Evolutionary conservation across 1,139 yeast species (phyloP).

Genomic region (Scheffersomyces titani): DNA sequence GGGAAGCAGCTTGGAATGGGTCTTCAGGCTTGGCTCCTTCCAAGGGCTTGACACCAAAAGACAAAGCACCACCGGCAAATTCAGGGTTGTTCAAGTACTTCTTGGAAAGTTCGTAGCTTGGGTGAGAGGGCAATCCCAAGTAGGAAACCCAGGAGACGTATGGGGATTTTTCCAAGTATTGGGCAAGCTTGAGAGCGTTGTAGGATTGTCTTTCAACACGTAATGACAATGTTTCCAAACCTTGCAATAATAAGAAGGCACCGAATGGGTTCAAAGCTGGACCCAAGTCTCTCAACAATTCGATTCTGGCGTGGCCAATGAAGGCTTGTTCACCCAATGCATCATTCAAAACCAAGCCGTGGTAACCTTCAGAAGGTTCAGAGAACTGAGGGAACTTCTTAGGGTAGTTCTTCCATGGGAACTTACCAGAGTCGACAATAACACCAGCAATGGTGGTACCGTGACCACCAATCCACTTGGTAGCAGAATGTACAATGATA

Average conservation of each 20-base stretch:
- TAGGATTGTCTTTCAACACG: conserved; percentile 90
- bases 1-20: conserved; percentile 73
- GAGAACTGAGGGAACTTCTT: conserved; percentile 89
- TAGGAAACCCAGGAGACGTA: conserved; percentile 87
- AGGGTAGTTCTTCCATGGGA: conserved; percentile 87
- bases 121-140: conserved; percentile 85
- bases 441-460: conserved; percentile 96
- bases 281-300: conserved; percentile 89
- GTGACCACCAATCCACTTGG: conserved; percentile 98
- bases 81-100: conserved; percentile 66
- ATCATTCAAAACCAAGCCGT: conserved; percentile 80
- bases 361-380: conserved; percentile 90
- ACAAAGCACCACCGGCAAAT: conserved; percentile 83
- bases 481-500: conserved; percentile 84
- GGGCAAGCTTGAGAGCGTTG: conserved; percentile 82
- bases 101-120: conserved; percentile 77
- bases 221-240: conserved; percentile 89
- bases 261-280: conserved; percentile 88
- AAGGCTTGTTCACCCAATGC: conserved; percentile 80
- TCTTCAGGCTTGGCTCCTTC: conserved; percentile 44
- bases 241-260: conserved; percentile 82
- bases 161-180: conserved; percentile 69
- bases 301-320: conserved; percentile 80
- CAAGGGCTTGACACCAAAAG: conserved; percentile 81
- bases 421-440: conserved; percentile 84